phyloP scores from a whole-genome alignment of 805 yeast species.

The Yarrowia sp. region DNA sequence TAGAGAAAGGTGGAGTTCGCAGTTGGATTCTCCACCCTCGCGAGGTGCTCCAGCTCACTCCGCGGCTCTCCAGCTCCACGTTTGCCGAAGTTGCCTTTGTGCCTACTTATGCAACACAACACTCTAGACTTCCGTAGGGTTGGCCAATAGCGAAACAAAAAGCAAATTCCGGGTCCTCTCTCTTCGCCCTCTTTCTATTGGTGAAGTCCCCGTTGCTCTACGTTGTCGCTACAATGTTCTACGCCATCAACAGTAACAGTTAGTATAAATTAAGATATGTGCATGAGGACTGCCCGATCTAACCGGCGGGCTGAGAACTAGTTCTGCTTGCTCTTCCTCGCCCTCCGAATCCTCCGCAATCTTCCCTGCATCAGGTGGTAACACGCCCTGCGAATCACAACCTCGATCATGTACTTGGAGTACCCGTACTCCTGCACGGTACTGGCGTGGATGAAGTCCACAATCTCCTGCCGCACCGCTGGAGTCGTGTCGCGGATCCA shows the following conservation, averaged over 20 bases:
- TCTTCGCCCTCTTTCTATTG: background rate
- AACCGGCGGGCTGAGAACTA: too few relatives aligned
- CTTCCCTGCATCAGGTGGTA: constrained; percentile 78
- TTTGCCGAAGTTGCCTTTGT: too few relatives aligned
- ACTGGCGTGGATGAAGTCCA: constrained; percentile 49
- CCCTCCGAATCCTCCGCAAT: constrained; percentile 62
- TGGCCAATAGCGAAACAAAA: too few relatives aligned
- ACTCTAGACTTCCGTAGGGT: too few relatives aligned
- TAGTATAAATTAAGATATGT: constrained; percentile 2
- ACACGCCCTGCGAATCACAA: constrained; percentile 75
- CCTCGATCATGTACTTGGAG: constrained; percentile 56
- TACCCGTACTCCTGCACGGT: constrained; percentile 54
- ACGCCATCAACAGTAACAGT: background rate
- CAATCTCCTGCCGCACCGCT: constrained; percentile 48
- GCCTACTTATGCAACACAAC: too few relatives aligned
- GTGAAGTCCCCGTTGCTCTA: background rate
- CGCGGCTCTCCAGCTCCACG: too few relatives aligned
- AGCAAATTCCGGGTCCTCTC: too few relatives aligned
- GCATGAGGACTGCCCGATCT: background rate
- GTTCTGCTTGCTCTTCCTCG: background rate
- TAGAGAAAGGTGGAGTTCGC: too few relatives aligned
- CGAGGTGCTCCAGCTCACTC: too few relatives aligned
- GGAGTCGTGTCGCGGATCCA: constrained; percentile 80
- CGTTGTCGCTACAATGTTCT: too few relatives aligned
- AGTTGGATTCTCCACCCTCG: too few relatives aligned